phyloP scores from a whole-genome alignment of 306 rosid genomes.

The Macrotyloma uniflorum region DNA sequence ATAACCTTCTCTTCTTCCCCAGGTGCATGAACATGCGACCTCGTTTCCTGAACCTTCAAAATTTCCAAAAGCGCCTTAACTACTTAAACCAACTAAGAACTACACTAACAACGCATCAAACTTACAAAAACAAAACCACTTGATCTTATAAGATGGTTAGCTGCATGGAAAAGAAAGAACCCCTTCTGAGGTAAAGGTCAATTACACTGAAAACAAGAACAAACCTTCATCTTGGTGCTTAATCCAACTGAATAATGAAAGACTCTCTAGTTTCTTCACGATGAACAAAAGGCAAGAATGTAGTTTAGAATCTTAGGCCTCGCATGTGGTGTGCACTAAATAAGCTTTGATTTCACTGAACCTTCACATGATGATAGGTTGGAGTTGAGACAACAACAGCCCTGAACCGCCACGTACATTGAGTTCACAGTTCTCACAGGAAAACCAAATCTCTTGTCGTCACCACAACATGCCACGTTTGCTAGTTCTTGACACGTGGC shows the following conservation, averaged over 20 bases:
- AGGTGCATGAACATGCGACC: slow-evolving; percentile 64
- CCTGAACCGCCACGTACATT: slow-evolving; percentile 58
- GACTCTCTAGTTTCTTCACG: neutral
- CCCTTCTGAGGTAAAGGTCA: neutral
- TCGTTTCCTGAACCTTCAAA: slow-evolving; percentile 71
- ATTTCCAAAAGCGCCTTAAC: neutral
- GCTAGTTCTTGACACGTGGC: slow-evolving; percentile 42
- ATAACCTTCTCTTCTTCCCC: slow-evolving; percentile 68
- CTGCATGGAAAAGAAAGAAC: neutral
- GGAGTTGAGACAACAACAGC: slow-evolving; percentile 17
- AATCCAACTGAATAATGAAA: slow-evolving; percentile 6
- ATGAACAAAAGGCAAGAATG: slow-evolving; percentile 29
- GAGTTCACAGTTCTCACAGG: slow-evolving; percentile 20
- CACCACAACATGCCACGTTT: slow-evolving; percentile 41
- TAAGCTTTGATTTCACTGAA: slow-evolving; percentile 18
- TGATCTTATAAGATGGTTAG: neutral
- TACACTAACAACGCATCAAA: neutral
- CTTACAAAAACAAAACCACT: neutral
- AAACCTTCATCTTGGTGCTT: slow-evolving; percentile 64
- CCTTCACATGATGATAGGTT: neutral
- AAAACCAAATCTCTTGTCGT: slow-evolving; percentile 39
- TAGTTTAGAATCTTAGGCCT: slow-evolving; percentile 19
- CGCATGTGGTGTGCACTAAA: slow-evolving; percentile 28
- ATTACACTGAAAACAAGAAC: slow-evolving; percentile 25
- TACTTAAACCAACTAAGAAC: neutral